Evolutionary conservation across 176 grass and related monocot species (phyloP), one percentile per base, ranked within the genome.

Genomic region (Aegilops sharonensis): DNA sequence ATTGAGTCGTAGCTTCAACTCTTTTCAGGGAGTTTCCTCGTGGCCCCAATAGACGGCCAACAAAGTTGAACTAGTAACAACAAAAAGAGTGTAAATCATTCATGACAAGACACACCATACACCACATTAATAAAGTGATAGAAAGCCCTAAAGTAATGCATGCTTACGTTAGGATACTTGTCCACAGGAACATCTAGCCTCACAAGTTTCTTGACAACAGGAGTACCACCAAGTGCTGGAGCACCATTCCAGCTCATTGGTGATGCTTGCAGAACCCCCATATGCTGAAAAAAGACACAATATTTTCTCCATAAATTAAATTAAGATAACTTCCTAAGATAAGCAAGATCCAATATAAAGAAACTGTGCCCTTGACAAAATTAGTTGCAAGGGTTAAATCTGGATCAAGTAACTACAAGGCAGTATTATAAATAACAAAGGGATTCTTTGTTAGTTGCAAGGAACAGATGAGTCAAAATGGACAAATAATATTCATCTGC

Each of bases 1-100:
- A 99, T 50, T 99, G 97, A 29, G 97, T 99, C 9, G 97, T 70
- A 81, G 89, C 94, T 89, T 99, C 97, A 84, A 99, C 97, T 88
- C 97, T 92, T 92, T 99, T 99, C 85, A 99, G 89, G 67, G 97
- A 99, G 89, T 99, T 99, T 36, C 94, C 97, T 48, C 97, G 92
- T 5, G 97, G 97, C 27, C 97, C 97, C 87, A 99, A 72, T 70
- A 99, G 87, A 59, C 97, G 94, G 17, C 97, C 97, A 82, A 99
- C 97, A 91, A 99, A 99, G 37, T 99, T 99, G 89, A 87, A 99
- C 97, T 99, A 25, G 71, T 63, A 87, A 31, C 30, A 31, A 31
- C 30, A 31, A 31, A 81, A 91, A 66, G 67, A 61, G 29, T 72
- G 84, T 35, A 42, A 56, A 81, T 5, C 63, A 87, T 79, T 89